Evolutionary conservation across 352 stramenopile species (phyloP).

Genomic region (Blastocystis sp.): DNA sequence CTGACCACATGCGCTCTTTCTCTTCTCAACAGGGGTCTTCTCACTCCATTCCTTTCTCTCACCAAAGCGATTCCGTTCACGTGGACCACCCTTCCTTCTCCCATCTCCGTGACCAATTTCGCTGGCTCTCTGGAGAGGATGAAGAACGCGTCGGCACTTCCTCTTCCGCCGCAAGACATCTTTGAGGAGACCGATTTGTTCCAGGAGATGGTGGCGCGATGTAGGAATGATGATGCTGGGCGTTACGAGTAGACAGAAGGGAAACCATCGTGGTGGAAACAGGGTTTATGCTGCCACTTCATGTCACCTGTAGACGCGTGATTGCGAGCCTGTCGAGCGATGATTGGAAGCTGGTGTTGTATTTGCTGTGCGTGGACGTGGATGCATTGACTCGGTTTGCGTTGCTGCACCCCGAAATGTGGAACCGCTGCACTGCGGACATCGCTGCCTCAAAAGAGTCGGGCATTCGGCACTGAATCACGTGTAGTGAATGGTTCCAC

Average conservation of each 20-base stretch:
- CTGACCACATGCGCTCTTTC: neutral
- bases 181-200: neutral
- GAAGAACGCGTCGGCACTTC: neutral
- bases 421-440: neutral
- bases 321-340: neutral
- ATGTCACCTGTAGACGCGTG: neutral
- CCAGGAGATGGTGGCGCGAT: slow-evolving; percentile 13
- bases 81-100: neutral
- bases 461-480: neutral
- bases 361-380: neutral
- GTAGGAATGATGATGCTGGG: neutral
- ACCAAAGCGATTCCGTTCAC: neutral
- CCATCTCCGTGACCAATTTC: slow-evolving; percentile 15
- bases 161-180: neutral
- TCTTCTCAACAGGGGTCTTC: neutral
- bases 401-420: neutral
- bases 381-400: neutral
- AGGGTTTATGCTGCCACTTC: neutral
- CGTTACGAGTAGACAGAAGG: neutral
- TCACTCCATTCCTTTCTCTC: neutral
- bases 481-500: slow-evolving; percentile 1
- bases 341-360: slow-evolving; percentile 21
- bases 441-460: neutral
- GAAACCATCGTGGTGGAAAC: neutral
- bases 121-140: neutral